A percentile compares a stretch with the other conserved stretches of the same genome.
These are phyloP conservation scores for Tieghemostelium lacteum DNA, from an alignment of 78 protist species.

Conservation along the genomic window DNA sequence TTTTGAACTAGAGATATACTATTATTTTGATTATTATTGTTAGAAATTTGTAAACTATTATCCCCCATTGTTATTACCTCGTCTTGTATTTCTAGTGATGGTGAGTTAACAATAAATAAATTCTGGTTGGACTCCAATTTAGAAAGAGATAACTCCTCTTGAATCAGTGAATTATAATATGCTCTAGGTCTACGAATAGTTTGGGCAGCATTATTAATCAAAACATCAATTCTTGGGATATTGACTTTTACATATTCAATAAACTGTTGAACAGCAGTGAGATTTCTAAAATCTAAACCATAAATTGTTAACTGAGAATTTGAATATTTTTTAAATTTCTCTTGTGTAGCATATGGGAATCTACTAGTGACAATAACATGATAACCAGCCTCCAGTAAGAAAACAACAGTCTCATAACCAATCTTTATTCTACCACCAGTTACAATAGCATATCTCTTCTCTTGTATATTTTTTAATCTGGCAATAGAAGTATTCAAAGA, in stretches of 20 bases:
- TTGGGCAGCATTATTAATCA: conserved; percentile 90
- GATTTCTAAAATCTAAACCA: conserved; percentile 78
- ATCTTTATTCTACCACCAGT: conserved; percentile 90
- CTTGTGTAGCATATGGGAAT: conserved; percentile 66
- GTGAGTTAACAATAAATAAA: too few species aligned
- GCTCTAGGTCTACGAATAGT: conserved; percentile 80
- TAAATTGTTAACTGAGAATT: conserved; percentile 10
- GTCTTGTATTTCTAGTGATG: background rate
- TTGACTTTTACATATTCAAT: background rate
- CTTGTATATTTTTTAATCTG: background rate
- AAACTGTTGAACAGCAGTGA: conserved; percentile 56
- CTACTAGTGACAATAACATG: conserved; percentile 84
- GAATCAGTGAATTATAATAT: conserved; percentile 6
- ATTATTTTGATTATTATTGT: background rate
- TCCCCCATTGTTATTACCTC: background rate
- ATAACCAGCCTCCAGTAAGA: conserved; percentile 58
- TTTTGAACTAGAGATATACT: background rate
- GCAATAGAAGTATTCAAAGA: background rate
- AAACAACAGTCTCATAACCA: conserved; percentile 52
- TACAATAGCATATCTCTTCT: conserved; percentile 63
- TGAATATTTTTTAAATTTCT: background rate
- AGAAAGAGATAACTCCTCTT: background rate
- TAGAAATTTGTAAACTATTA: background rate
- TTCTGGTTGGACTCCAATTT: background rate
- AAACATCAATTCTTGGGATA: conserved; percentile 74